These are phyloP conservation scores for Oryza punctata DNA, from an alignment of 176 grass and related monocot genomes.

Conservation along the genomic window DNA sequence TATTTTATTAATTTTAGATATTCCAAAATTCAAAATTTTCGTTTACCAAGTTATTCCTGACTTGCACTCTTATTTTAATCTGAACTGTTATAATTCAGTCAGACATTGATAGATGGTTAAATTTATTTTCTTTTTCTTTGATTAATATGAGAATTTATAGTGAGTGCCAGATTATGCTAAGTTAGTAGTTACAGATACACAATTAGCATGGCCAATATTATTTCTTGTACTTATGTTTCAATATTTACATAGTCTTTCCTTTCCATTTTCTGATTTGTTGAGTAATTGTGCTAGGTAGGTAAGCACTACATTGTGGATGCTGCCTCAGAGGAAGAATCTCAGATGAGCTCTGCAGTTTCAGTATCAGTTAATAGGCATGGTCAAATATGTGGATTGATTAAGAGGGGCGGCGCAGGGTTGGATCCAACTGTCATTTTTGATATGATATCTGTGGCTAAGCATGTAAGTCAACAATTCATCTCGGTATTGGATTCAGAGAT, in stretches of 20 bases:
- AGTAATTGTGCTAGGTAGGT: constrained; percentile 51
- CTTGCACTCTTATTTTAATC: too few relatives aligned
- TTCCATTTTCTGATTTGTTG: constrained; percentile 5
- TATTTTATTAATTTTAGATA: too few relatives aligned
- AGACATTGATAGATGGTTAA: too few relatives aligned
- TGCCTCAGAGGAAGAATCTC: constrained; percentile 81
- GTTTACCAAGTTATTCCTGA: too few relatives aligned
- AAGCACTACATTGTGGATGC: constrained; percentile 83
- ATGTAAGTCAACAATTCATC: constrained; percentile 62
- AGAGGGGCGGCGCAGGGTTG: constrained; percentile 72
- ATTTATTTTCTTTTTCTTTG: too few relatives aligned
- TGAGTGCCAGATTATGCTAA: too few relatives aligned
- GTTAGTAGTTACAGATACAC: too few relatives aligned
- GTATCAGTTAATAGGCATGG: constrained; percentile 76
- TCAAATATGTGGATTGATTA: constrained; percentile 73
- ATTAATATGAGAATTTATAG: too few relatives aligned
- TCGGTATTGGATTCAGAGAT: constrained; percentile 62
- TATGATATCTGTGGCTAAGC: constrained; percentile 83
- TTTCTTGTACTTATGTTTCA: neutral
- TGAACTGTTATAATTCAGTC: too few relatives aligned
- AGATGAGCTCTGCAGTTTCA: constrained; percentile 84
- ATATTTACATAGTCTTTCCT: neutral
- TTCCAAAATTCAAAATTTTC: too few relatives aligned
- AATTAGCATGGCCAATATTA: neutral
- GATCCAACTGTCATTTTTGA: constrained; percentile 80